Percentiles rank a stretch among this genome's conserved stretches.
Conservation (phyloP, 202 grass and related monocot genomes). For the Tripidium arundinaceum region DNA sequence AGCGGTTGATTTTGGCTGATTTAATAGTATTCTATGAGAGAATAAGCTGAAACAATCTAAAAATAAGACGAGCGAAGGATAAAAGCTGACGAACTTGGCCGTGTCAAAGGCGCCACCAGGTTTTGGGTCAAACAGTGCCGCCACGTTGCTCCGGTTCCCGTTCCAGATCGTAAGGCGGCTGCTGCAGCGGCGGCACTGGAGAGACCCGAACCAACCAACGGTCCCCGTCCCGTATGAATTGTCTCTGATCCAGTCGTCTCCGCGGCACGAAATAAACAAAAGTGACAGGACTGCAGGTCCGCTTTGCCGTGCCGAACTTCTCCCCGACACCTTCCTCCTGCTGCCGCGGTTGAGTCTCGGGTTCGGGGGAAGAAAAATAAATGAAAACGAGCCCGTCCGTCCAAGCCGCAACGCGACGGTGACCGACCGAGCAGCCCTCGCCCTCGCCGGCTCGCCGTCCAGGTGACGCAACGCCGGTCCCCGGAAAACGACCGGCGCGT, state of each 20-base stretch:
- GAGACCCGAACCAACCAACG: neutral
- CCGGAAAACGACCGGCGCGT: neutral
- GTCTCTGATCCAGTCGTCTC: constrained; percentile 32
- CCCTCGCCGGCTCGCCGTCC: neutral
- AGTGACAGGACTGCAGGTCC: neutral
- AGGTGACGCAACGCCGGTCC: neutral
- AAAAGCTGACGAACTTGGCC: too few relatives aligned
- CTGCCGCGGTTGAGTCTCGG: neutral
- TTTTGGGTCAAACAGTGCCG: neutral
- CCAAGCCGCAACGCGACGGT: constrained; percentile 8
- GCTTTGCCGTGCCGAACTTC: constrained; percentile 4
- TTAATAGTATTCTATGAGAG: too few relatives aligned
- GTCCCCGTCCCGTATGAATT: neutral
- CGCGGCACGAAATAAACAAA: neutral
- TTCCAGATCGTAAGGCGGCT: constrained; percentile 13
- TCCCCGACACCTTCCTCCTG: too few relatives aligned
- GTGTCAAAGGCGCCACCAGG: too few relatives aligned
- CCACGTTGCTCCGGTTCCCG: constrained; percentile 15
- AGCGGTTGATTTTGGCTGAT: too few relatives aligned
- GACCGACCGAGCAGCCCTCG: neutral
- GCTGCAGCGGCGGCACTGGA: neutral
- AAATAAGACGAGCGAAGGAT: too few relatives aligned
- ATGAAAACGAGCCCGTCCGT: neutral
- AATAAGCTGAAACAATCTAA: too few relatives aligned
- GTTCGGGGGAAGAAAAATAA: neutral